phyloP scores from a whole-genome alignment of 257 asterid species.

The Solanum rostratum region DNA sequence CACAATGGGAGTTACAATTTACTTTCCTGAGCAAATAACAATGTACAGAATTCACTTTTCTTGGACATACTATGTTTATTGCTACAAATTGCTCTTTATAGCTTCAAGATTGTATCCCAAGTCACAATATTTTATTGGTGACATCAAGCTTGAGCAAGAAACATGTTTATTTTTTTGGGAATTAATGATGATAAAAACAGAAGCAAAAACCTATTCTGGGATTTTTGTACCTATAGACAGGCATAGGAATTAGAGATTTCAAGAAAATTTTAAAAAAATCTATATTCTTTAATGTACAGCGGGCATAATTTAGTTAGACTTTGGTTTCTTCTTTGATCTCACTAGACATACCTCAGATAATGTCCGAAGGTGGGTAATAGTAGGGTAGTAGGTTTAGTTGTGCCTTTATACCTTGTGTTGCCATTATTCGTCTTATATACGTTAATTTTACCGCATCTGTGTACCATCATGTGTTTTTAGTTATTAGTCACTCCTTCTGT shows the following conservation, averaged over 20 bases:
- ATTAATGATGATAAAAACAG: background rate
- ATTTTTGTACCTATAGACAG: background rate
- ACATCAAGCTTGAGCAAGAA: background rate
- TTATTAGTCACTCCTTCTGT: too few species aligned
- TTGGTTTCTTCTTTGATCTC: background rate
- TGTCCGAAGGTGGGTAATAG: too few species aligned
- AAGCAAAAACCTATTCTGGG: background rate
- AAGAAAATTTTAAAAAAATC: background rate
- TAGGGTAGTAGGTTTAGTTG: too few species aligned
- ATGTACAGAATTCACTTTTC: background rate
- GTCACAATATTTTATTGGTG: background rate
- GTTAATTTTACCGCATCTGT: too few species aligned
- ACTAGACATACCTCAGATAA: too few species aligned
- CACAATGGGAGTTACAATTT: background rate
- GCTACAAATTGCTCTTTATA: background rate
- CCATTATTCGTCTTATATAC: too few species aligned
- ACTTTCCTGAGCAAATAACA: background rate
- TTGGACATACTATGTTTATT: background rate
- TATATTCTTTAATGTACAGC: background rate
- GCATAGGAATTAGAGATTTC: background rate
- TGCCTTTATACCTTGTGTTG: too few species aligned
- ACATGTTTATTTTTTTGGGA: background rate
- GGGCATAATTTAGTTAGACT: background rate
- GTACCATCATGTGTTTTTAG: too few species aligned
- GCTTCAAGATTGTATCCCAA: background rate